Conservation (phyloP, 169 alveolate genomes). For the Cryptosporidium sp. region DNA sequence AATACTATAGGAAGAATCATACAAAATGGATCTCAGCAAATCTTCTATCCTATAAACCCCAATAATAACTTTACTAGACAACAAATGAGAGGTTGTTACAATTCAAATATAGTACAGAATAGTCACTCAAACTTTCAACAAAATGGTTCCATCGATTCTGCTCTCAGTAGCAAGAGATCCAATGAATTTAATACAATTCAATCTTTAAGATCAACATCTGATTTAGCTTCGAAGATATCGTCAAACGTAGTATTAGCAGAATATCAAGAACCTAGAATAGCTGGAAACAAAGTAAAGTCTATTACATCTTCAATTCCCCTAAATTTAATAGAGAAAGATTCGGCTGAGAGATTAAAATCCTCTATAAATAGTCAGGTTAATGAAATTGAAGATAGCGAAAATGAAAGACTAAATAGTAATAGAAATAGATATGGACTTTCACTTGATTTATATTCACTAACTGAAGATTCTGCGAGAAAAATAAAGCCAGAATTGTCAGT, state of each 20-base stretch:
- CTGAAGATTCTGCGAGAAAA: background rate
- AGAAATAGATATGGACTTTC: background rate
- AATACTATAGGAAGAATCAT: constrained; percentile 32
- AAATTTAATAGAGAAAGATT: background rate
- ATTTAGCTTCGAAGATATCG: background rate
- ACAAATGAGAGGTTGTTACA: constrained; percentile 41
- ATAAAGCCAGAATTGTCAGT: background rate
- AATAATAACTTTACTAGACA: constrained; percentile 27
- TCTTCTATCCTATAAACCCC: constrained; percentile 31
- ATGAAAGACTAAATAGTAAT: constrained; percentile 59
- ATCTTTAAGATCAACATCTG: constrained; percentile 17
- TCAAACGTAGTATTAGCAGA: background rate
- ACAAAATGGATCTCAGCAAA: constrained; percentile 50
- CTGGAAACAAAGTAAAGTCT: background rate
- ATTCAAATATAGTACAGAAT: constrained; percentile 33
- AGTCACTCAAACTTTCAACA: background rate
- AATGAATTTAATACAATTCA: background rate
- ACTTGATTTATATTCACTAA: background rate
- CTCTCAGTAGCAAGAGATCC: background rate
- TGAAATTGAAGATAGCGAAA: constrained; percentile 43
- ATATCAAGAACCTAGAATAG: background rate
- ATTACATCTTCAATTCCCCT: constrained; percentile 1
- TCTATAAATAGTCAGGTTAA: background rate
- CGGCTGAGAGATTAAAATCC: background rate
- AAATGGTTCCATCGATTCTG: background rate